Percentiles rank a stretch among this genome's conserved stretches.
phyloP scores from a whole-genome alignment of 768 basidiomycete genomes.

The Panaeolus cyanescens region DNA sequence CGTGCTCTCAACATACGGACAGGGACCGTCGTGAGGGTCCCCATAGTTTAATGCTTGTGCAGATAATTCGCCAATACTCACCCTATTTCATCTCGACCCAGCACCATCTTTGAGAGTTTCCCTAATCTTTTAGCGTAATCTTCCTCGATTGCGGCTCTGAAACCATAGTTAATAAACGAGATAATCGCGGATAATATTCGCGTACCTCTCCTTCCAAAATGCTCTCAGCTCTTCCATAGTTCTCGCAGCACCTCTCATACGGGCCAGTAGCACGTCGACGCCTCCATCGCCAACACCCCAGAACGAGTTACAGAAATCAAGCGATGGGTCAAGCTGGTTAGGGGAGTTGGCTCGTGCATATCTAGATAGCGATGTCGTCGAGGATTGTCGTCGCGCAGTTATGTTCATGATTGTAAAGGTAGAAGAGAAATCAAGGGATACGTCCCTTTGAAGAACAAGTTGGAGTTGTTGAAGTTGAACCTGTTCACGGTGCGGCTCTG shows the following conservation, averaged over 20 bases:
- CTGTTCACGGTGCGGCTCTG: background rate
- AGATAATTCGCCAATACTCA: constrained; percentile 39
- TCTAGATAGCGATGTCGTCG: constrained; percentile 77
- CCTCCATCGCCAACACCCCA: constrained; percentile 90
- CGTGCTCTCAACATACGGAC: background rate
- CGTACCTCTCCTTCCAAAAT: constrained; percentile 95
- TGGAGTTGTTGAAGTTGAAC: constrained; percentile 2
- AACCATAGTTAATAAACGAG: constrained; percentile 8
- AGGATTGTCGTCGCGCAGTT: constrained; percentile 78
- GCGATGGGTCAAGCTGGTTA: constrained; percentile 45
- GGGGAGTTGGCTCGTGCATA: constrained; percentile 64
- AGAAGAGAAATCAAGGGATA: constrained; percentile 8
- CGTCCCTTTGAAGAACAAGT: constrained; percentile 6
- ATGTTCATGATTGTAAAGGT: constrained; percentile 33
- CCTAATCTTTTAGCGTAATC: constrained; percentile 88
- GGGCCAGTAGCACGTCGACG: constrained; percentile 87
- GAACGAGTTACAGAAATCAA: constrained; percentile 97
- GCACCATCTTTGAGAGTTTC: constrained; percentile 71
- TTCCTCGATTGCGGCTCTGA: constrained; percentile 87
- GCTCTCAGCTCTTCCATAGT: constrained; percentile 86
- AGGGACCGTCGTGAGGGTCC: constrained; percentile 8
- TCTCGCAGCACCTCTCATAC: constrained; percentile 82
- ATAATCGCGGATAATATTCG: constrained; percentile 11
- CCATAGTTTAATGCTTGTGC: background rate
- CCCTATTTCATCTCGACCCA: constrained; percentile 95